These are phyloP conservation scores for Thelephora aurantiotincta DNA, from an alignment of 768 basidiomycete genomes.

Conservation along the genomic window DNA sequence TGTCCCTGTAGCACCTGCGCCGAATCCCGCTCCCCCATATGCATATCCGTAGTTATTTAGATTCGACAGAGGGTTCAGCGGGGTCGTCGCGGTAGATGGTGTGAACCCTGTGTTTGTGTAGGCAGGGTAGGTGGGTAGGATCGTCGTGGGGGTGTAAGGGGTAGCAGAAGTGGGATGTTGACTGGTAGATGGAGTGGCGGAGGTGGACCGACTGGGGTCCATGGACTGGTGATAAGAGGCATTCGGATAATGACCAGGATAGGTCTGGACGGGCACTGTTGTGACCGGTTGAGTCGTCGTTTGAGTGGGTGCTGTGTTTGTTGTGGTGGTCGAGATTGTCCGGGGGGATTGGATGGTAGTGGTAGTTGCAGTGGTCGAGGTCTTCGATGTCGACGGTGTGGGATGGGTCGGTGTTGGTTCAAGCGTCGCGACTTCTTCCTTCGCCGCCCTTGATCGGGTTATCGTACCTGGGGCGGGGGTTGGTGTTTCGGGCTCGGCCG, in stretches of 20 bases:
- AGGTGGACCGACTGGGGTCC: conserved; percentile 6
- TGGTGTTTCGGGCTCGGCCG: background rate
- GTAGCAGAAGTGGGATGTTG: conserved; percentile 5
- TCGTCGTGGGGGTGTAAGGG: conserved; percentile 11
- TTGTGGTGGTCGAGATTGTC: too few relatives aligned
- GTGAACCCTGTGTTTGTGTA: conserved; percentile 6
- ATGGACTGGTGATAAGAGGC: conserved; percentile 31
- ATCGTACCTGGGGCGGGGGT: too few relatives aligned
- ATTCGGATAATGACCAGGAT: conserved; percentile 35
- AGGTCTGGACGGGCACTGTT: conserved; percentile 17
- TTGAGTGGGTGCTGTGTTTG: too few relatives aligned
- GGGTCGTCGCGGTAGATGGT: conserved; percentile 2
- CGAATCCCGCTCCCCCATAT: too few relatives aligned
- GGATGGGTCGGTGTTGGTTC: conserved; percentile 11
- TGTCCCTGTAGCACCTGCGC: too few relatives aligned
- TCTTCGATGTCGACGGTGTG: conserved; percentile 11
- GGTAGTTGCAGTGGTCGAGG: conserved; percentile 11
- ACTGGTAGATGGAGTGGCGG: conserved; percentile 9
- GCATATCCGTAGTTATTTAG: conserved; percentile 4
- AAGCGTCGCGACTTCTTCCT: conserved; percentile 4
- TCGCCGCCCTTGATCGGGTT: background rate
- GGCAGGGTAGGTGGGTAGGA: conserved; percentile 16
- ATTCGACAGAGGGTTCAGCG: conserved; percentile 8
- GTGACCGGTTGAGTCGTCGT: conserved; percentile 11
- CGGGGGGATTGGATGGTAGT: background rate